Evolutionary conservation across 2,329 filamentous ascomycete species (phyloP).

Genomic region (Bertia moriformis): DNA sequence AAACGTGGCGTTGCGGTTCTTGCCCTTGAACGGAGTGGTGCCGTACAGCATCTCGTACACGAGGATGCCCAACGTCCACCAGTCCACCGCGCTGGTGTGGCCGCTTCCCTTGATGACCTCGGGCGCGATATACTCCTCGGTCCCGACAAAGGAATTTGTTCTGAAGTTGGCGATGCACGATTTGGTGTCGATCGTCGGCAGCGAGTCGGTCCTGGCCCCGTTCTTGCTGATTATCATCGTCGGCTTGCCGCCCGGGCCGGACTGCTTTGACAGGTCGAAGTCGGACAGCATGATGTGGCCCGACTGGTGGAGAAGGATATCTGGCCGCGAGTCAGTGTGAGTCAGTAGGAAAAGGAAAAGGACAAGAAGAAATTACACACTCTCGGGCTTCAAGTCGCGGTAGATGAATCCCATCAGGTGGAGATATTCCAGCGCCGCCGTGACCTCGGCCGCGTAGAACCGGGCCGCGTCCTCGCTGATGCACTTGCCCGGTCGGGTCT

Average conservation of each 20-base stretch:
- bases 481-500: constrained; percentile 92
- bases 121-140: constrained; percentile 95
- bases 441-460: constrained; percentile 96
- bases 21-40: constrained; percentile 97
- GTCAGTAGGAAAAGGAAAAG: constrained; percentile 4
- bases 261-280: constrained; percentile 97
- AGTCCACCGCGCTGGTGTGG: constrained; percentile 95
- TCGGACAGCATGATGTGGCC: constrained; percentile 99
- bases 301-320: constrained; percentile 93
- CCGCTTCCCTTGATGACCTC: constrained; percentile 98
- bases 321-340: too few species aligned
- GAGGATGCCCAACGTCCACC: constrained; percentile 95
- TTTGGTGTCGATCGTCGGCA: constrained; percentile 96
- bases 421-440: constrained; percentile 86
- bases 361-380: constrained; percentile 38
- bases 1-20: constrained; percentile 96
- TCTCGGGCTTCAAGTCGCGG: constrained; percentile 92
- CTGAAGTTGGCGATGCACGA: constrained; percentile 97
- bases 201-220: constrained; percentile 68
- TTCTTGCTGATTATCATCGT: constrained; percentile 94
- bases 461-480: constrained; percentile 92
- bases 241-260: constrained; percentile 83
- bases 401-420: constrained; percentile 99
- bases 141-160: constrained; percentile 96
- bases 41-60: constrained; percentile 99